Evolutionary conservation across 2,329 filamentous ascomycete genomes (phyloP).

Genomic region (Fusarium sp.): DNA sequence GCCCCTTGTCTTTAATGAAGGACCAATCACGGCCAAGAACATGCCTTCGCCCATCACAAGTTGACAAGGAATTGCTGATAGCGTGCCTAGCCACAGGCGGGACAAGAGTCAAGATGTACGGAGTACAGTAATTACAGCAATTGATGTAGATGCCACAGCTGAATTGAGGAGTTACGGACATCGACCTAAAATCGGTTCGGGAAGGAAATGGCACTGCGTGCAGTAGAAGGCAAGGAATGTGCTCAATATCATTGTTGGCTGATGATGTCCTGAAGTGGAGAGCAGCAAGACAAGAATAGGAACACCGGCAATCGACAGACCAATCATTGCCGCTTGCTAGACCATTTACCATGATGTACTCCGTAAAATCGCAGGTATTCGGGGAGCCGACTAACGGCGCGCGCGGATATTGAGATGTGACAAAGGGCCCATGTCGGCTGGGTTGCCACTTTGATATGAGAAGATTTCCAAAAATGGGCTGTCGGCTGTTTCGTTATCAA

Average conservation of each 20-base stretch:
- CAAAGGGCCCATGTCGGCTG: conserved; percentile 11
- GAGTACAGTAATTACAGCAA: too few relatives aligned
- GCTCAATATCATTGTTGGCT: conserved; percentile 8
- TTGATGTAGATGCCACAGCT: conserved; percentile 16
- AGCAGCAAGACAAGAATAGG: conserved; percentile 28
- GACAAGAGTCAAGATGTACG: conserved; percentile 23
- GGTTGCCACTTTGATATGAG: conserved; percentile 2
- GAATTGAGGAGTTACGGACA: conserved; percentile 32
- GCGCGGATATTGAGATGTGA: conserved; percentile 5
- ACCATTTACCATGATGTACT: conserved; percentile 4
- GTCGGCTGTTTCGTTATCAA: conserved; percentile 9
- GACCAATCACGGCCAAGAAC: conserved; percentile 36
- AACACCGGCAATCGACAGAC: conserved; percentile 11
- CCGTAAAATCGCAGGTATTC: conserved; percentile 11
- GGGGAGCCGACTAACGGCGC: conserved; percentile 3
- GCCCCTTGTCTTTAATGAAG: conserved; percentile 22
- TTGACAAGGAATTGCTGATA: conserved; percentile 27
- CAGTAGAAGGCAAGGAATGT: conserved; percentile 7
- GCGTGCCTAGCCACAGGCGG: conserved; percentile 13
- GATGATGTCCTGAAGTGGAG: neutral
- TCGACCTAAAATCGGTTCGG: conserved; percentile 9
- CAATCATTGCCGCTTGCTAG: conserved; percentile 6
- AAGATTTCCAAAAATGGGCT: conserved; percentile 12
- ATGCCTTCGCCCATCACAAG: conserved; percentile 38
- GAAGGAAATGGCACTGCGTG: conserved; percentile 9